These are phyloP conservation scores for Leucaena leucocephala DNA, from an alignment of 306 rosid genomes.

Conservation along the genomic window DNA sequence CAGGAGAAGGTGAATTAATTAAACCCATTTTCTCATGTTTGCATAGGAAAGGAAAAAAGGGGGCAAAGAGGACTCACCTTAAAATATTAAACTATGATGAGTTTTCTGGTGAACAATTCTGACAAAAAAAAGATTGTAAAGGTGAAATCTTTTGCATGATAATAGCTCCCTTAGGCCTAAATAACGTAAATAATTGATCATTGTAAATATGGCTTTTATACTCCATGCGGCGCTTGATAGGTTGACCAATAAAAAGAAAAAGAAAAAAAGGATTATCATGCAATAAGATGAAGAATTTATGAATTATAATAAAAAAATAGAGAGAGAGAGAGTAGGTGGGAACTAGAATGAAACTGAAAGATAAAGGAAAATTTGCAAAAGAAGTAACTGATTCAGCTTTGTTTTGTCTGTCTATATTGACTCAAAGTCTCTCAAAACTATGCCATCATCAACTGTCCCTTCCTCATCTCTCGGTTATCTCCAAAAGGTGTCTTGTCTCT, in stretches of 20 bases:
- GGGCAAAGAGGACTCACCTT: too few species aligned
- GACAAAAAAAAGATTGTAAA: slow-evolving; percentile 6
- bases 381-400: slow-evolving; percentile 43
- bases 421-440: slow-evolving; percentile 32
- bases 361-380: slow-evolving; percentile 44
- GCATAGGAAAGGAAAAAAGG: background rate
- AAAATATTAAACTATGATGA: slow-evolving; percentile 8
- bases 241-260: background rate
- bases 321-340: slow-evolving; percentile 54
- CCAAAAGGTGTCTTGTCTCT: slow-evolving; percentile 9
- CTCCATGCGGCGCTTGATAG: background rate
- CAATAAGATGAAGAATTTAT: background rate
- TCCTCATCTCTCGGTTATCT: slow-evolving; percentile 8
- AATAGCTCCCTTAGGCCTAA: slow-evolving; percentile 30
- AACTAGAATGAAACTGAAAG: slow-evolving; percentile 44
- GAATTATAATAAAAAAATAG: background rate
- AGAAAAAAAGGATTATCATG: background rate
- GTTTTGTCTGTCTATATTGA: slow-evolving; percentile 39
- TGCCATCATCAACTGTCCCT: slow-evolving; percentile 41
- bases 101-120: background rate
- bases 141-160: background rate
- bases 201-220: slow-evolving; percentile 6
- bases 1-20: background rate
- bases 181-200: background rate
- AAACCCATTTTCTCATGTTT: slow-evolving; percentile 6